Evolutionary conservation across 2,329 filamentous ascomycete genomes (phyloP).

Genomic region (Alternaria gaisen): DNA sequence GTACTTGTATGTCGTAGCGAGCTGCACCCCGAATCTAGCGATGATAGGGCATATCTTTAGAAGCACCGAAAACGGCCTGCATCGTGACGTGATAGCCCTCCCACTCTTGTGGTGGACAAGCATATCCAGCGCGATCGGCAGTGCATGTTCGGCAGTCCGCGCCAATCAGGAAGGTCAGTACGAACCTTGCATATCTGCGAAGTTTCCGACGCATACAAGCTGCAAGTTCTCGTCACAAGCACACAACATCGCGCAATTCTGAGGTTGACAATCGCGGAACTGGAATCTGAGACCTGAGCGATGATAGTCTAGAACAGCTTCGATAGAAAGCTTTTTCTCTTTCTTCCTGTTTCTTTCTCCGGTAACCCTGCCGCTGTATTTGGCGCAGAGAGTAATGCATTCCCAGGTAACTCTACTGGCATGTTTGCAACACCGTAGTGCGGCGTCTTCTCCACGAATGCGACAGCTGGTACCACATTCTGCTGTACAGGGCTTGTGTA

Average conservation of each 20-base stretch:
- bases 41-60: background rate
- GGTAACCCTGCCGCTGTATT: constrained; percentile 12
- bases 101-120: constrained; percentile 10
- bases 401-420: constrained; percentile 29
- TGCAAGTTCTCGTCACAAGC: background rate
- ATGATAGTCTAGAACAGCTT: constrained; percentile 26
- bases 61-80: constrained; percentile 6
- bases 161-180: constrained; percentile 19
- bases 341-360: constrained; percentile 21
- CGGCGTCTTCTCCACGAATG: constrained; percentile 21
- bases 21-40: constrained; percentile 11
- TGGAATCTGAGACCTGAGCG: background rate
- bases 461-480: constrained; percentile 11
- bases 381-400: constrained; percentile 18
- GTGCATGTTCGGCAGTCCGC: constrained; percentile 8
- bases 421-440: constrained; percentile 27
- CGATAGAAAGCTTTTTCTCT: constrained; percentile 37
- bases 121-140: constrained; percentile 14
- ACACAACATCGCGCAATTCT: background rate
- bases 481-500: constrained; percentile 23
- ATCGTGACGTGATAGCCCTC: constrained; percentile 16
- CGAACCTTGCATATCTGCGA: constrained; percentile 6
- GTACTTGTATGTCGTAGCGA: constrained; percentile 23
- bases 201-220: background rate
- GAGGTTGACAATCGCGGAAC: background rate